Evolutionary conservation across 352 stramenopile species (phyloP), one percentile per base, ranked within the genome.

Genomic region (Globisporangium spinosum): DNA sequence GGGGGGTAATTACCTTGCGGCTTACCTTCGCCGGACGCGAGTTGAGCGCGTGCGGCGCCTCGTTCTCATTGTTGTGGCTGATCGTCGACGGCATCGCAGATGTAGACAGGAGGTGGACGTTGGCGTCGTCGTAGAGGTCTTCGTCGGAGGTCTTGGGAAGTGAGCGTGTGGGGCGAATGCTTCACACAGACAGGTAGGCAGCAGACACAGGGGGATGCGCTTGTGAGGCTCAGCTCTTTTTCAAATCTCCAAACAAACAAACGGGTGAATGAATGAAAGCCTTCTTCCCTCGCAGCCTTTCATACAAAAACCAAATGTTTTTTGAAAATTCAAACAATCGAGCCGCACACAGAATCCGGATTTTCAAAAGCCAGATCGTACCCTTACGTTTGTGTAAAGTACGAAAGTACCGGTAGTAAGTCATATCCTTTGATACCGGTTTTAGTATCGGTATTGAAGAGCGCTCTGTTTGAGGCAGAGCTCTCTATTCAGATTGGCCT

Each of bases 31-130:
- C 73, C 23, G 73, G 73, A 32, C 78, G 83, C 47, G 76, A 76
- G 43, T 67, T 73, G 32, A 62, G 58, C 13, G 69, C 65, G 65
- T 84, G 76, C 32, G 83, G 85, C 67, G 74, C 51, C 40, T 91
- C 83, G 65, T 93, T 93, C 72, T 93, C 85, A 61, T 93, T 91
- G 75, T 91, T 93, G 55, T 77, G 66, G 43, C 53, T 57, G 58
- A 59, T 53, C 2, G 70, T 49, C 70, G 70, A 73, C 61, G 74
- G 55, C 76, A 83, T 83, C 57, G 55, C n/a, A 27, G 25, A 58
- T 38, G 34, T 60, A 35, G 45, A 68, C 12, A 62, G 32, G n/a
- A 15, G 40, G 51, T 5, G 7, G 13, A 40, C 22, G 53, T 9
- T 23, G 35, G 56, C 15, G n/a, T 29, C n/a, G 55, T 27, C 25